Evolutionary conservation across 768 basidiomycete species (phyloP), one percentile per base, ranked within the genome.

Genomic region (Kwoniella europaea): DNA sequence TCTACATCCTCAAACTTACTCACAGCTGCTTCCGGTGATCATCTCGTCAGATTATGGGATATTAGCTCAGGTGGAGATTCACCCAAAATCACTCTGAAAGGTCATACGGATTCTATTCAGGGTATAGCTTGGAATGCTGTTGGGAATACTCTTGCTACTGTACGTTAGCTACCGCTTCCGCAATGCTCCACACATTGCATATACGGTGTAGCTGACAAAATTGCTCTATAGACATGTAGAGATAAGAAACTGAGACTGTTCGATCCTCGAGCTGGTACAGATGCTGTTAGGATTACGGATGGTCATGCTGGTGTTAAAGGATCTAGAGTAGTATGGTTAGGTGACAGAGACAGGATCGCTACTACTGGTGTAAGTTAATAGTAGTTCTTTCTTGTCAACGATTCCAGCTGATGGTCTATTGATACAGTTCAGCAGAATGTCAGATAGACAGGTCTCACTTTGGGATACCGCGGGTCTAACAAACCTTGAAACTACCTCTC

Each of bases 291-390:
- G 60, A 84, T 90, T 35, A 85, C 88, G 9, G 96, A 98, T 78
- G 92, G 94, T 0, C 94, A 98, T 82, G 89, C 89, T 22, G 97
- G 97, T 10, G 90, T 98, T 83, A 98, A 98, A 84, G 93, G 93
- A 3, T 89, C 93, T 3, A 87, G 96, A 18, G 91, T 94, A 3
- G 86, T 88, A 29, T 98, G 93, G 92, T 89, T 97, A 89, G 96
- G 97, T 55, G 91, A 92, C 66, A 84, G 88, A 60, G 94, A 94
- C 82, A 89, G 89, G 73, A 88, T 98, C 80, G 93, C 91, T 15
- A 98, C 96, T 15, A 99, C 96, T 15, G 96, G 96, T 0, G 82
- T 84, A 55, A 74, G 81, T 73, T 35, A 44, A 18, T 18, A 35
- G 46, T 56, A 54, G 52, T 71, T 57, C 44, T 24, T 12, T 50